A percentile compares a stretch with the other conserved stretches of the same genome.
Conservation (phyloP, 2,329 filamentous ascomycete species). For the Aureobasidium lini region DNA sequence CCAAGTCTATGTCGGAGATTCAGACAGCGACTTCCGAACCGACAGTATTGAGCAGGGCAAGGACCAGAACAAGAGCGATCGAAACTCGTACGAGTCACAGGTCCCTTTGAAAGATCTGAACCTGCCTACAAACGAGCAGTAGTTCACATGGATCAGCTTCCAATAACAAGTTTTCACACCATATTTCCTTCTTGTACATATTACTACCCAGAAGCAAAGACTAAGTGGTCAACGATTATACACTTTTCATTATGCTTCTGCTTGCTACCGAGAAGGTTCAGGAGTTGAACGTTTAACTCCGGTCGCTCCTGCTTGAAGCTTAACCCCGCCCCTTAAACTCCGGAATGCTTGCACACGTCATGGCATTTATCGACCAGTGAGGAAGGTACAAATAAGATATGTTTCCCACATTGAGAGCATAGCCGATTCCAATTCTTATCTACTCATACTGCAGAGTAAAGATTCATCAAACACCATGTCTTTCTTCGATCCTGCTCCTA, state of each 20-base stretch:
- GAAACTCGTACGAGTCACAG: background rate
- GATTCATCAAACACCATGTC: conserved; percentile 12
- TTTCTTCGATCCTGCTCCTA: conserved; percentile 16
- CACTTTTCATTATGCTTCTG: too few species aligned
- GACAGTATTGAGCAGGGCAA: background rate
- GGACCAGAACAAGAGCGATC: background rate
- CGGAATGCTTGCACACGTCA: background rate
- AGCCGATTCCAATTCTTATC: background rate
- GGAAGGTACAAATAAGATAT: background rate
- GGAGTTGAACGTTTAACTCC: background rate
- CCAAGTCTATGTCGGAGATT: conserved; percentile 2
- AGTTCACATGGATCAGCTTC: too few species aligned
- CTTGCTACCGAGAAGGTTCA: too few species aligned
- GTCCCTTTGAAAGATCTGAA: background rate
- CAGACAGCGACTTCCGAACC: background rate
- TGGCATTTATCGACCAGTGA: background rate
- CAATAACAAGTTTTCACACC: too few species aligned
- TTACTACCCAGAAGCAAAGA: too few species aligned
- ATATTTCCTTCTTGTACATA: background rate
- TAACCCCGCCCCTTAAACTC: background rate
- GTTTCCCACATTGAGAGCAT: background rate
- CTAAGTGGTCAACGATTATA: too few species aligned
- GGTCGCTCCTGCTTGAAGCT: background rate
- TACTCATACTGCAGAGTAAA: background rate
- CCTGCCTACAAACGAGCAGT: background rate